phyloP scores from a whole-genome alignment of 257 asterid genomes.

The Solanum sitiens region DNA sequence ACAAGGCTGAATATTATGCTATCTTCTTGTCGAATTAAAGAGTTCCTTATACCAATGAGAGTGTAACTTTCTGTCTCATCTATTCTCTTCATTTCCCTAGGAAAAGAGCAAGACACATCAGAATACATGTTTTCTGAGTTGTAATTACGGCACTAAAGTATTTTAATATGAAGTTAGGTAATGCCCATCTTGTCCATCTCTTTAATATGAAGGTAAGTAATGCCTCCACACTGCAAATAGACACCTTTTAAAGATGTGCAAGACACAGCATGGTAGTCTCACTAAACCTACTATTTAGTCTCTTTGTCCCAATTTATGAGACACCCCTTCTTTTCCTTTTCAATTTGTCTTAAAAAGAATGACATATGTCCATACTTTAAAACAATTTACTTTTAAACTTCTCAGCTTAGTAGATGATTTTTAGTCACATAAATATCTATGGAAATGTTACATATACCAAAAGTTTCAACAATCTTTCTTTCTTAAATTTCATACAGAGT shows the following conservation, averaged over 20 bases:
- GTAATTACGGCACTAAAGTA: background rate
- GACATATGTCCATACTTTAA: background rate
- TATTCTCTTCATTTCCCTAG: slow-evolving; percentile 43
- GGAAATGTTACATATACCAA: background rate
- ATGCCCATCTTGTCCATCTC: background rate
- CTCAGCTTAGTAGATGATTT: background rate
- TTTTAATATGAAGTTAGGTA: background rate
- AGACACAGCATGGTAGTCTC: background rate
- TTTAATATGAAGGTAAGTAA: background rate
- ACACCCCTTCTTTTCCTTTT: background rate
- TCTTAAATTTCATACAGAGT: background rate
- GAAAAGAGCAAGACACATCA: slow-evolving; percentile 3
- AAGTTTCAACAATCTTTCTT: background rate
- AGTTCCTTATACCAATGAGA: slow-evolving; percentile 78
- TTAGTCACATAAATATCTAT: background rate
- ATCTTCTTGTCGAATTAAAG: slow-evolving; percentile 85
- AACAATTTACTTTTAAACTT: background rate
- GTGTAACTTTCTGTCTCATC: slow-evolving; percentile 76
- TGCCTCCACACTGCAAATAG: background rate
- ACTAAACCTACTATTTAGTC: background rate
- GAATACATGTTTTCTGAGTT: slow-evolving; percentile 2
- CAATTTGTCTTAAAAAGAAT: background rate
- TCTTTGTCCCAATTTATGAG: background rate
- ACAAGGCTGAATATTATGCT: slow-evolving; percentile 80
- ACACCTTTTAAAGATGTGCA: background rate